These are phyloP conservation scores for Striga asiatica DNA, from an alignment of 257 asterid species.

Conservation along the genomic window DNA sequence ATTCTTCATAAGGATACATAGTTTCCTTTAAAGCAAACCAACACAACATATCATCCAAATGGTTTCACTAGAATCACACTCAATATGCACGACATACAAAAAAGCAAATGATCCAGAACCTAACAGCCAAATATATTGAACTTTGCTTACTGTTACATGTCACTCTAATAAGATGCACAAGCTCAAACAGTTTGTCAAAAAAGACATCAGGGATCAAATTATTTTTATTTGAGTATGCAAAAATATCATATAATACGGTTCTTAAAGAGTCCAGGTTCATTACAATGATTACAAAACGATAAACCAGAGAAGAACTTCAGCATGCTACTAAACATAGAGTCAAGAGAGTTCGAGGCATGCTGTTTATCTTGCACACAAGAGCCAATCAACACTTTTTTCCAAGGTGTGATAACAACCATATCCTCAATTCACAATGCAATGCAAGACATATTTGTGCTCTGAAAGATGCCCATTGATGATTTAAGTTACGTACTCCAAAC, in stretches of 20 bases:
- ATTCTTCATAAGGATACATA: background rate
- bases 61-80: background rate
- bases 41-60: background rate
- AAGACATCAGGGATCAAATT: background rate
- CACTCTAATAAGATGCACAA: background rate
- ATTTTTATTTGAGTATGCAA: too few species aligned
- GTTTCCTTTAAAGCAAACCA: background rate
- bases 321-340: background rate
- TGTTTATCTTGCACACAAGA: slow-evolving; percentile 1
- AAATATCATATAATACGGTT: background rate
- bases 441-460: background rate
- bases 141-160: background rate
- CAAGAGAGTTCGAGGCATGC: background rate
- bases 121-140: background rate
- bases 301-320: background rate
- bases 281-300: background rate
- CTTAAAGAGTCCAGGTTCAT: background rate
- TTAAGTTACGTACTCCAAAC: background rate
- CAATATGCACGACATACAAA: background rate
- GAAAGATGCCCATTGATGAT: slow-evolving; percentile 1
- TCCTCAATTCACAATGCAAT: background rate
- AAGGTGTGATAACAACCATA: background rate
- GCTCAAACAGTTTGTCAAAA: background rate
- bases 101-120: background rate
- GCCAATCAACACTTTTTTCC: background rate